Percentiles rank a stretch among this genome's conserved stretches.
Conservation (phyloP, 805 yeast genomes). For the Metschnikowia corniflorae region DNA sequence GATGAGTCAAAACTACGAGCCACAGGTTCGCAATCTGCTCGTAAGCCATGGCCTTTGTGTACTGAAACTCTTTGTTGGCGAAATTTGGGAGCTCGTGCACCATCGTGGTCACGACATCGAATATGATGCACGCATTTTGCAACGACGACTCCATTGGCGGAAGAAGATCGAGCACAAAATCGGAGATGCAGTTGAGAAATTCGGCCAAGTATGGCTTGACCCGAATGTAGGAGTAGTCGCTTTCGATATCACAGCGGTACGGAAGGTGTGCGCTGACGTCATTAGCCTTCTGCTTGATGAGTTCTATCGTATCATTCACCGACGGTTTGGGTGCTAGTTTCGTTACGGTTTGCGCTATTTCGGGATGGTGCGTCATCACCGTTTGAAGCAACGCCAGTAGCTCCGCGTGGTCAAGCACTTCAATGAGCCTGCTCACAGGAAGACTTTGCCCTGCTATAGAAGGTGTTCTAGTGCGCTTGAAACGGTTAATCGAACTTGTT, state of each 20-base stretch:
- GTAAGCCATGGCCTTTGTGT: slow-evolving; percentile 51
- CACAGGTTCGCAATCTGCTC: slow-evolving; percentile 62
- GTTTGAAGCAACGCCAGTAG: slow-evolving; percentile 50
- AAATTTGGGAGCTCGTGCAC: slow-evolving; percentile 67
- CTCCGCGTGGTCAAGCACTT: slow-evolving; percentile 57
- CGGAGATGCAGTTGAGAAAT: slow-evolving; percentile 67
- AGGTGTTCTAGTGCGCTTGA: slow-evolving; percentile 38
- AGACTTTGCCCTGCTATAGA: slow-evolving; percentile 54
- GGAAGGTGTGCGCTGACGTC: slow-evolving; percentile 55
- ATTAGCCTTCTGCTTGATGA: slow-evolving; percentile 45
- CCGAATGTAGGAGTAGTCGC: slow-evolving; percentile 75
- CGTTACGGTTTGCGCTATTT: slow-evolving; percentile 49
- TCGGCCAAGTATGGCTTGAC: slow-evolving; percentile 66
- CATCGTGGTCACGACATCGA: slow-evolving; percentile 57
- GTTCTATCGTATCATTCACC: slow-evolving; percentile 46
- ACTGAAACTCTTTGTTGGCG: slow-evolving; percentile 51
- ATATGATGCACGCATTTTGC: slow-evolving; percentile 53
- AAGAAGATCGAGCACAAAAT: slow-evolving; percentile 66
- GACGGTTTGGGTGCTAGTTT: slow-evolving; percentile 57
- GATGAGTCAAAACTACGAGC: slow-evolving; percentile 45
- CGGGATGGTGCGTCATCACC: slow-evolving; percentile 60
- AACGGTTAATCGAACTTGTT: slow-evolving; percentile 1
- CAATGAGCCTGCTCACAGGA: slow-evolving; percentile 62
- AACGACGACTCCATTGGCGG: slow-evolving; percentile 65
- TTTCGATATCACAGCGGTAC: slow-evolving; percentile 65